phyloP scores from a whole-genome alignment of 108 stramenopile species.

The Fragilaria radians region DNA sequence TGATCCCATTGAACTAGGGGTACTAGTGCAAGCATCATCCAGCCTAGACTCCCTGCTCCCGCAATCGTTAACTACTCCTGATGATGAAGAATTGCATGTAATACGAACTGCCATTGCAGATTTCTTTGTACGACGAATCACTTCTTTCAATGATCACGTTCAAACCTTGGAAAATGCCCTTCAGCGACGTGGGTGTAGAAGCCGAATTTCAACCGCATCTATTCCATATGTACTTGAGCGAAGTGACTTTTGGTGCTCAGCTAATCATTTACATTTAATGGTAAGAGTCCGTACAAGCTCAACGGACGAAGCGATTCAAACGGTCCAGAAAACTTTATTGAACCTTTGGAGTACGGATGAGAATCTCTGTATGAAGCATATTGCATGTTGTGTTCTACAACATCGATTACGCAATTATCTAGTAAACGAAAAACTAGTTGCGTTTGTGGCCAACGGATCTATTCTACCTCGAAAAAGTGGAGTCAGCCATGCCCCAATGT shows the following conservation, averaged over 20 bases:
- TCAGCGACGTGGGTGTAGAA: conserved; percentile 12
- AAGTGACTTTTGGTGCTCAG: conserved; percentile 42
- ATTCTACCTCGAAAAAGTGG: conserved; percentile 80
- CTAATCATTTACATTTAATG: conserved; percentile 17
- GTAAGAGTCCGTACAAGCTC: conserved; percentile 2
- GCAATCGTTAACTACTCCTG: background rate
- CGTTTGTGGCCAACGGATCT: conserved; percentile 74
- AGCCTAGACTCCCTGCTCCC: background rate
- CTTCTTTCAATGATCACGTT: background rate
- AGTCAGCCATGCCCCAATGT: conserved; percentile 64
- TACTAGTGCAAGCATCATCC: background rate
- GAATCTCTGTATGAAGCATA: conserved; percentile 19
- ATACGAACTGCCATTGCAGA: background rate
- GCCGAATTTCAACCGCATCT: background rate
- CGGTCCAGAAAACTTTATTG: background rate
- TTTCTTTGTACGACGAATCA: conserved; percentile 2
- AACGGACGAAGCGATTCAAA: background rate
- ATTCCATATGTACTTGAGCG: conserved; percentile 69
- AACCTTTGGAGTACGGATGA: background rate
- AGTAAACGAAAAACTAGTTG: conserved; percentile 42
- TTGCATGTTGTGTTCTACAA: conserved; percentile 60
- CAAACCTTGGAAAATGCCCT: background rate
- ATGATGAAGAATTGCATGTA: background rate
- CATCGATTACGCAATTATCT: conserved; percentile 40
- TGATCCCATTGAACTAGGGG: background rate